A percentile compares a stretch with the other conserved stretches of the same genome.
Evolutionary conservation across 306 rosid genomes (phyloP).

Genomic region (Rosa multiflora): DNA sequence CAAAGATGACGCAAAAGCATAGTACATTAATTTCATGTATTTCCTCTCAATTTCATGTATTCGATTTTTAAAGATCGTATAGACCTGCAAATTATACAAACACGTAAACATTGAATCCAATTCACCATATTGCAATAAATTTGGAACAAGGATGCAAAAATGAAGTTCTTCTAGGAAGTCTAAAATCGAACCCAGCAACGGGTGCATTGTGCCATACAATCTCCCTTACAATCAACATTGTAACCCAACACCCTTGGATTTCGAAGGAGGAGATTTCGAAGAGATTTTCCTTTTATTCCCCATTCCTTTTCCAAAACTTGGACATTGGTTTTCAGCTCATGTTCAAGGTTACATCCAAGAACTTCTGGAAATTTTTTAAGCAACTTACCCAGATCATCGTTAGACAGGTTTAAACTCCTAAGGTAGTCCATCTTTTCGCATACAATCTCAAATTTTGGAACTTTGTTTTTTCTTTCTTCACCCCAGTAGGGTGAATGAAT

Average conservation of each 20-base stretch:
- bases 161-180: background rate
- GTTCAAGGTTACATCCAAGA: constrained; percentile 80
- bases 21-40: background rate
- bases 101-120: background rate
- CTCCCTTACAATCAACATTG: constrained; percentile 87
- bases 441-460: constrained; percentile 55
- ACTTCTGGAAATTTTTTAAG: constrained; percentile 90
- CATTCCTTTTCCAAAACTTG: constrained; percentile 70
- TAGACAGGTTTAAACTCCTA: constrained; percentile 68
- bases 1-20: background rate
- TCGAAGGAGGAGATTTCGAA: constrained; percentile 77
- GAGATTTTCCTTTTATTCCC: constrained; percentile 73
- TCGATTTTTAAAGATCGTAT: background rate
- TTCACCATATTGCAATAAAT: constrained; percentile 22
- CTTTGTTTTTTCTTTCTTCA: constrained; percentile 61
- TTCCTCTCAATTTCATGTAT: background rate
- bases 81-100: background rate
- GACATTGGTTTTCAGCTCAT: constrained; percentile 65
- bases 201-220: constrained; percentile 91
- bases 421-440: constrained; percentile 60
- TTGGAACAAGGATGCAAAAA: background rate
- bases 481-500: constrained; percentile 95
- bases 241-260: constrained; percentile 87
- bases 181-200: constrained; percentile 97
- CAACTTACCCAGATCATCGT: constrained; percentile 73